Evolutionary conservation across 2,329 filamentous ascomycete genomes (phyloP), one percentile per base, ranked within the genome.

Genomic region (Helotiales sp.): DNA sequence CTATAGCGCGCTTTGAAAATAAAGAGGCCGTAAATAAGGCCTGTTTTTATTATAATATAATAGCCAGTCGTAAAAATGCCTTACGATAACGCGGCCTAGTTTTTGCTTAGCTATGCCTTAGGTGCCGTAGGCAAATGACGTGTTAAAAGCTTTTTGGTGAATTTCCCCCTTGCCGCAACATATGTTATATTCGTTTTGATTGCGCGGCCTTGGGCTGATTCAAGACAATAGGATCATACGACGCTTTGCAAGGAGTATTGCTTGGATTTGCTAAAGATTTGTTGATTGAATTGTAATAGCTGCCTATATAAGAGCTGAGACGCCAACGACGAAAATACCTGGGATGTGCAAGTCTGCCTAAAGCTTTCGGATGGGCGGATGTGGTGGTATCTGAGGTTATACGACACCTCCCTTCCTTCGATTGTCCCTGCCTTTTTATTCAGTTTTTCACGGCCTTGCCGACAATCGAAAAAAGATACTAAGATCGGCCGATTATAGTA

Each of bases 401-500:
- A 32, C 30, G 30, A 32, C 30, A 32, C 30, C 30, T 32, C 30
- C 30, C 30, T 6, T 10, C 30, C 30, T 32, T 32, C 30, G 30
- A 32, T 32, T 10, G 30, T 32, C 6, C 30, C 30, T 32, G 30
- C 30, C 30, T 32, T 10, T 10, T 32, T 69, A 28, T 60, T 55
- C 32, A 67, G 45, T 59, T 70, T 63, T 66, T 65, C 52, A 45
- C 37, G 61, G 65, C 54, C 32, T 68, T 47, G 45, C 49, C 61
- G 43, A 67, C 64, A 52, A 63, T 63, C 49, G 49, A 63, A 49
- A 63, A 40, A 63, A 26, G 50, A 66, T 66, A 59, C 59, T 66
- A 28, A 69, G 52, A 70, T 70, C 64, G 63, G 64, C 61, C 60
- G 60, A 69, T 69, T 47, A 58, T 68, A 58, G 61, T 70, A 43